Evolutionary conservation across 176 grass and related monocot species (phyloP), one percentile per base, ranked within the genome.

Genomic region (Paspalum notatum): DNA sequence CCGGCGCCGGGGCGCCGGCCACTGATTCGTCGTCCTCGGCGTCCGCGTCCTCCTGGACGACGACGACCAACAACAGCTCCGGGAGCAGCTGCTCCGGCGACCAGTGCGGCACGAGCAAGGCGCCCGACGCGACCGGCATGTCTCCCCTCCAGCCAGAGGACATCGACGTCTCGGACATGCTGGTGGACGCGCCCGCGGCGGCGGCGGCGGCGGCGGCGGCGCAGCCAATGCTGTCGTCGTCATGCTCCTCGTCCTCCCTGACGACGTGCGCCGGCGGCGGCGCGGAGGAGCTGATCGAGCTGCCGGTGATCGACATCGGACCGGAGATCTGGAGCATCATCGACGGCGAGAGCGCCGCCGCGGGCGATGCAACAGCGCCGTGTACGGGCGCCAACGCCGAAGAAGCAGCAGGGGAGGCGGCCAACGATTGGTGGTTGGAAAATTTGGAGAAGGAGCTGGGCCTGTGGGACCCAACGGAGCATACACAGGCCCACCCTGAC

Each of bases 361-460:
- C 24, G 61, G 84, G 46, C 20, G 51, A 79, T 25, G 81, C 78
- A 41, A 75, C 77, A 72, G 73, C 72, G 51, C 66, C 78, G 45
- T 77, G 64, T 77, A 58, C 77, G 67, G 59, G 12, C 68, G 20
- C 18, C 20, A 21, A 14, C 45, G 20, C 8, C 45, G 46, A 26
- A 21, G 68, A 10, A 20, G 78, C 58, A 15, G 78, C 52, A 47
- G 75, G 68, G 7, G 75, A 72, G 55, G 85, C 85, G 54, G 82
- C 66, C 44, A 87, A 37, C 4, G 81, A 62, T 66, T 77, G 84
- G 80, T 97, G 90, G 93, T 44, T 97, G 64, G 68, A 91, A 66
- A 61, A 88, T 78, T 81, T 97, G 66, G 93, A 91, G 83, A 88
- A 89, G 78, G 93, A 93, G 66, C 86, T 93, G 41, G 91, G 93